Evolutionary conservation across 768 basidiomycete species (phyloP).

Genomic region (Termitomyces sp.): DNA sequence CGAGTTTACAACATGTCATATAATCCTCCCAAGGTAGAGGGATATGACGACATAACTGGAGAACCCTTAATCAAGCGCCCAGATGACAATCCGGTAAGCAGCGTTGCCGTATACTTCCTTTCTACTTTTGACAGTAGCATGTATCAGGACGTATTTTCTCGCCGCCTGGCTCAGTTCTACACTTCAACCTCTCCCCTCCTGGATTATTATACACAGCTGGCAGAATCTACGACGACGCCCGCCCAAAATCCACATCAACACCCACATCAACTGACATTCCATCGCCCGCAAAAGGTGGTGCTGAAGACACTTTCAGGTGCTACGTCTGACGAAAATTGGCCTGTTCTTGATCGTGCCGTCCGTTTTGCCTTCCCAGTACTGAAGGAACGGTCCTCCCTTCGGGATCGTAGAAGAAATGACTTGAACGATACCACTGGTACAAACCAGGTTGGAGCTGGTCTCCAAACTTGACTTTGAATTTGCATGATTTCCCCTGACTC

Average conservation of each 20-base stretch:
- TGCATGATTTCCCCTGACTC: background rate
- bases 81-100: constrained; percentile 80
- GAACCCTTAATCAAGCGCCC: constrained; percentile 84
- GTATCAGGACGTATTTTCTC: constrained; percentile 68
- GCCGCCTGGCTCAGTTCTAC: constrained; percentile 74
- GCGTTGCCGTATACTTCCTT: background rate
- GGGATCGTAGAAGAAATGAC: constrained; percentile 40
- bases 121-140: background rate
- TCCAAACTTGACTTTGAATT: constrained; percentile 7
- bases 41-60: constrained; percentile 82
- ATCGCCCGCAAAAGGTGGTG: constrained; percentile 38
- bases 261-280: constrained; percentile 47
- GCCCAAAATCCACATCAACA: constrained; percentile 34
- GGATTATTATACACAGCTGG: constrained; percentile 45
- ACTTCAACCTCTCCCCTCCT: constrained; percentile 78
- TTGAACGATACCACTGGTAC: constrained; percentile 50
- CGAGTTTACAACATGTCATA: constrained; percentile 88
- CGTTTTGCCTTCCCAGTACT: constrained; percentile 53
- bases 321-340: constrained; percentile 91
- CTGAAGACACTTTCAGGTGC: constrained; percentile 61
- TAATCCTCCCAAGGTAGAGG: constrained; percentile 75
- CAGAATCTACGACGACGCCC: constrained; percentile 22
- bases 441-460: constrained; percentile 18
- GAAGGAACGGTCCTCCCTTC: constrained; percentile 41
- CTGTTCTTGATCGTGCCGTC: constrained; percentile 63